Evolutionary conservation across 2,329 filamentous ascomycete species (phyloP).

Genomic region (Fusarium verrucosum): DNA sequence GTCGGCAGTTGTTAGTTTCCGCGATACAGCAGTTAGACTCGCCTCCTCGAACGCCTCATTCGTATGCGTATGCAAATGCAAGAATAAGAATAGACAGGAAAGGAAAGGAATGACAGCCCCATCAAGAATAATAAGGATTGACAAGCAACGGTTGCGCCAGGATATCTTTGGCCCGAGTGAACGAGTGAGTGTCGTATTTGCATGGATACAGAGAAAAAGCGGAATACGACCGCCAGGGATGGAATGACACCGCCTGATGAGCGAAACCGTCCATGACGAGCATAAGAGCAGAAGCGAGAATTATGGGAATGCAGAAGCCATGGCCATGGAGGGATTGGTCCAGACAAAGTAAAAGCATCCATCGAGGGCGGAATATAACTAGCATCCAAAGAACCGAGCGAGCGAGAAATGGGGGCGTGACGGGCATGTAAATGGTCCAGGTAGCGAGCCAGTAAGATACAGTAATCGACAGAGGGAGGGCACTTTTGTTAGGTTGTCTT

Average conservation of each 20-base stretch:
- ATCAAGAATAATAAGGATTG: slow-evolving; percentile 1
- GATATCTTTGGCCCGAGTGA: slow-evolving; percentile 12
- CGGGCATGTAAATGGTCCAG: slow-evolving; percentile 29
- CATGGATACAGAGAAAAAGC: background rate
- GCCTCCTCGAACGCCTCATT: slow-evolving; percentile 28
- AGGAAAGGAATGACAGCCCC: slow-evolving; percentile 7
- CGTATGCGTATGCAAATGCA: slow-evolving; percentile 23
- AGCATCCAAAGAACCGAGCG: slow-evolving; percentile 33
- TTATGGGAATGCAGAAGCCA: slow-evolving; percentile 25
- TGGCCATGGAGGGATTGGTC: slow-evolving; percentile 6
- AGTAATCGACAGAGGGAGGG: slow-evolving; percentile 1
- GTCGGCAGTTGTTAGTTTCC: slow-evolving; percentile 18
- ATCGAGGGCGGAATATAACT: slow-evolving; percentile 36
- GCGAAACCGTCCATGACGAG: slow-evolving; percentile 19
- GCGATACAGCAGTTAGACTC: slow-evolving; percentile 17
- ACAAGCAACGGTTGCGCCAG: slow-evolving; percentile 8
- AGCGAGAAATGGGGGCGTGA: too few relatives aligned
- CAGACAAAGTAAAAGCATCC: slow-evolving; percentile 6
- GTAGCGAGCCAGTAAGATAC: slow-evolving; percentile 29
- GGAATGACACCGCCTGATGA: slow-evolving; percentile 27
- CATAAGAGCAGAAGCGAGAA: slow-evolving; percentile 34
- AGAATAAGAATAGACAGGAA: slow-evolving; percentile 7
- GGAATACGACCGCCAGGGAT: slow-evolving; percentile 26
- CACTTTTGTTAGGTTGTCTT: slow-evolving; percentile 5
- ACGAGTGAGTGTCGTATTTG: background rate